These are phyloP conservation scores for Canna indica DNA, from an alignment of 176 grass and related monocot species.

Conservation along the genomic window DNA sequence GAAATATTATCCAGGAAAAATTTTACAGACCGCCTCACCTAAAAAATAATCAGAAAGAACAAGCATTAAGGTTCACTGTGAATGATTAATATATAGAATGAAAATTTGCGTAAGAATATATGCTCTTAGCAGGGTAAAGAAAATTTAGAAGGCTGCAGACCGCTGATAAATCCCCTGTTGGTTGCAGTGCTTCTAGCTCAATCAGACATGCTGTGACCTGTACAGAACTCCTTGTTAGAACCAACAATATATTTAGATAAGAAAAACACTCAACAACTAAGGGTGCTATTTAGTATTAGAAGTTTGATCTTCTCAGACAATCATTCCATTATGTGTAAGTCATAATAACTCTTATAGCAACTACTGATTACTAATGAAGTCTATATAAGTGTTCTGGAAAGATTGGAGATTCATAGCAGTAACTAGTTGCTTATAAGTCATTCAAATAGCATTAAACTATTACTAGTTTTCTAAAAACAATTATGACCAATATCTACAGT, in stretches of 20 bases:
- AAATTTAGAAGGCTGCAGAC: constrained; percentile 30
- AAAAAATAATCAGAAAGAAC: constrained; percentile 5
- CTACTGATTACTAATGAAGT: too few species aligned
- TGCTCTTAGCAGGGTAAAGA: background rate
- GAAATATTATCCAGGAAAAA: constrained; percentile 85
- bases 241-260: background rate
- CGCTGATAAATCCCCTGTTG: constrained; percentile 85
- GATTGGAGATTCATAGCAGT: too few species aligned
- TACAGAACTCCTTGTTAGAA: background rate
- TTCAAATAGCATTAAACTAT: too few species aligned
- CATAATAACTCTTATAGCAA: background rate
- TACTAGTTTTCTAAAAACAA: too few species aligned
- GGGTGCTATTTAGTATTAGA: background rate
- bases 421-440: too few species aligned
- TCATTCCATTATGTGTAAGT: background rate
- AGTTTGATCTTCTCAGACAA: background rate
- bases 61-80: background rate
- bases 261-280: background rate
- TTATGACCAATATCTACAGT: too few species aligned
- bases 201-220: constrained; percentile 92
- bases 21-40: constrained; percentile 92
- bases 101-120: background rate
- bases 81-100: background rate
- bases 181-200: constrained; percentile 84
- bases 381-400: too few species aligned